Percentiles rank a stretch among this genome's conserved stretches.
Evolutionary conservation across 1,284 basidiomycete species (phyloP).

Genomic region (Chalciporus sp.): DNA sequence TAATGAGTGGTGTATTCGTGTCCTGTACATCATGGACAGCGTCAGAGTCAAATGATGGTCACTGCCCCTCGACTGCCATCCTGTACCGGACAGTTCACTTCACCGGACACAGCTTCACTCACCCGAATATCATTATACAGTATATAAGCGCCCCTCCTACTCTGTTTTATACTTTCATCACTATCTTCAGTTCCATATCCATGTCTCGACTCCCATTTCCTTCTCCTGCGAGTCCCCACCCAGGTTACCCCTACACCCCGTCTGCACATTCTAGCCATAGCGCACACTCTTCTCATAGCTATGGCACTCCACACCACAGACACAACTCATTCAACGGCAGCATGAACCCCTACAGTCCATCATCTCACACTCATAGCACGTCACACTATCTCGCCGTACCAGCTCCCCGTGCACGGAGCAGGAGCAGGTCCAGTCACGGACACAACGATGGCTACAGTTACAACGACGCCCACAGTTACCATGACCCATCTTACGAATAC

Average conservation of each 20-base stretch:
- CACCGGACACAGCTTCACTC: background rate
- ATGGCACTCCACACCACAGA: background rate
- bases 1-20: background rate
- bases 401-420: constrained; percentile 11
- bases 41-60: too few relatives aligned
- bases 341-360: background rate
- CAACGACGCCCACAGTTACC: constrained; percentile 2
- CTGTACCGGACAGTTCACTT: too few relatives aligned
- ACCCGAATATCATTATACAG: background rate
- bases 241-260: constrained; percentile 1
- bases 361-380: constrained; percentile 4
- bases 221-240: background rate
- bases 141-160: too few relatives aligned
- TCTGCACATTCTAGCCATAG: constrained; percentile 5
- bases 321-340: constrained; percentile 6
- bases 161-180: too few relatives aligned
- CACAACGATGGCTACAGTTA: background rate
- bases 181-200: background rate
- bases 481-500: constrained; percentile 16
- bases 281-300: background rate
- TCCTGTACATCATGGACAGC: background rate
- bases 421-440: constrained; percentile 9
- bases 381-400: constrained; percentile 14
- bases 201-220: background rate
- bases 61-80: background rate